Conservation (phyloP, 2,329 filamentous ascomycete species). For the Colletotrichum salicis region DNA sequence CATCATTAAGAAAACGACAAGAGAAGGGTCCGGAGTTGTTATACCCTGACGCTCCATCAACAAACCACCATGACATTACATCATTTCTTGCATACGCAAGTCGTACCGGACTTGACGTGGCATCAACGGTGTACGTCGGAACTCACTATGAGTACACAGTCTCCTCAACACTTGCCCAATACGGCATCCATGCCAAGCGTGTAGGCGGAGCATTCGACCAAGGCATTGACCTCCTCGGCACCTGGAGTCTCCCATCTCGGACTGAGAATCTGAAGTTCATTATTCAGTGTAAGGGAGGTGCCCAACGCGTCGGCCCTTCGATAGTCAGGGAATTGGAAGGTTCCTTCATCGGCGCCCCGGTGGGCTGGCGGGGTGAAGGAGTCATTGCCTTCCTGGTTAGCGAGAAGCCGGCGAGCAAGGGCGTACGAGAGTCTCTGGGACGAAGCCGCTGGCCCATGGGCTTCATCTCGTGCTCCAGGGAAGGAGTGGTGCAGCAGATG, state of each 20-base stretch:
- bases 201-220: conserved; percentile 74
- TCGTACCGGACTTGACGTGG: conserved; percentile 63
- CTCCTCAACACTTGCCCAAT: conserved; percentile 62
- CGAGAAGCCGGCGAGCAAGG: conserved; percentile 78
- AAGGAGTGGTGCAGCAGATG: conserved; percentile 73
- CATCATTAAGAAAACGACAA: conserved; percentile 1
- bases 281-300: conserved; percentile 76
- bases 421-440: conserved; percentile 77
- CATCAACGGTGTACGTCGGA: conserved; percentile 73
- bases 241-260: conserved; percentile 69
- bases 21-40: conserved; percentile 35
- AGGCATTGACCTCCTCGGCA: conserved; percentile 80
- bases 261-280: conserved; percentile 57
- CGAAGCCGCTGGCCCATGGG: conserved; percentile 77
- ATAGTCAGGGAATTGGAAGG: conserved; percentile 83
- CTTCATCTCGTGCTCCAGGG: conserved; percentile 70
- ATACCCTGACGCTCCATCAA: conserved; percentile 58
- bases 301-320: conserved; percentile 63
- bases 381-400: conserved; percentile 79
- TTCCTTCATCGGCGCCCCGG: conserved; percentile 77
- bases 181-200: conserved; percentile 73
- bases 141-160: conserved; percentile 83
- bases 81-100: conserved; percentile 74
- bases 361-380: conserved; percentile 73
- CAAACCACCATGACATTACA: conserved; percentile 70